Base-by-base conservation (phyloP, 176 grass and related monocot species). In the Musa troglodytarum region DNA sequence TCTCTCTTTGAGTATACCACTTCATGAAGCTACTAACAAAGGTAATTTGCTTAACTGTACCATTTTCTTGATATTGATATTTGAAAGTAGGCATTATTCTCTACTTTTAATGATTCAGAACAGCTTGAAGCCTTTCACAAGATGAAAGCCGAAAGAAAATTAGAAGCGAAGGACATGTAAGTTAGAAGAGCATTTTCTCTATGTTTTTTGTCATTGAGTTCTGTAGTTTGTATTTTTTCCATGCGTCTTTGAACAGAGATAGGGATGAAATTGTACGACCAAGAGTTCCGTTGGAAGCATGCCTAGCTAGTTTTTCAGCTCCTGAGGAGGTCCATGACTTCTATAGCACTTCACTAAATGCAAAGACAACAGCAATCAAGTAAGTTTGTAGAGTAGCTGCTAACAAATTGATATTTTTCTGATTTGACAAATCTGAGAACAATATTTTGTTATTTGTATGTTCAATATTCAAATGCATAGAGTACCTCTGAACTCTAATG, bases 141-240 rank as follows among this genome's bases (percentile, higher is more conserved):
- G 78, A 89, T 80, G 81, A 94, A 94, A 81, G 65, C 72, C 4
- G 88, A 89, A 67, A 88, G 85, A 84, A 85, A 83, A 49, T 82
- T 91, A 84, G 90, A 94, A 88, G 86, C 88, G 53, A 93, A 89
- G 62, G 84, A 94, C 80, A 79, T 99, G 95, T 94, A 88, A 82
- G 86, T 15, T 63, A 25, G 28, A 29, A 13, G 26, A 74, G 10
- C 10, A 12, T 49, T 66, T 11, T 58, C 22, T 21, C 50, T 64
- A 63, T 25, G 17, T 3, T 50, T 72, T 49, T 55, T 20, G 8
- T 52, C 9, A 20, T 71, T 4, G 26, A 61, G 5, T 80, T 22
- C 16, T 20, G 13, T 69, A 72, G 2, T 25, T 50, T 69, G 24
- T 25, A 50, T 57, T 58, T 51, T 16, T 49, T 71, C 67, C 68